Evolutionary conservation across 768 basidiomycete species (phyloP), one percentile per base, ranked within the genome.

Genomic region (Daedalea quercina): DNA sequence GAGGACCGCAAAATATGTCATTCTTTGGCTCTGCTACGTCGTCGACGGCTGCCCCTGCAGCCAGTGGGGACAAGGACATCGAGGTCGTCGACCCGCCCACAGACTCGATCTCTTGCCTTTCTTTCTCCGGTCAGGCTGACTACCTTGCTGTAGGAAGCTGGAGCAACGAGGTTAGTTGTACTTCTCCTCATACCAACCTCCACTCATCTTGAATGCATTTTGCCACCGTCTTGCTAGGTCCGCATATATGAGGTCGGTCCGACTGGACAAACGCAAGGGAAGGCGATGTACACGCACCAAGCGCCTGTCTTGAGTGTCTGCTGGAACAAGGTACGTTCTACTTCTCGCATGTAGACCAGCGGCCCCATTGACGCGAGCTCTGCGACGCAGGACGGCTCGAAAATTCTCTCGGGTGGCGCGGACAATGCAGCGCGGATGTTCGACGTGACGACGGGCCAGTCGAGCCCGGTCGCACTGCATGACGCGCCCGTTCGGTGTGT

Each of bases 391-490:
- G 89, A 93, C 52, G 94, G 94, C 19, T 86, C 81, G 62, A 92
- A 93, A 72, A 76, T 94, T 34, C 81, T 96, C 58, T 96, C 94
- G 12, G 91, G 87, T 3, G 94, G 95, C 45, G 90, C 90, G 8
- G 95, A 99, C 74, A 96, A 97, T 67, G 87, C 90, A 0, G 95
- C 82, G n/a, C 84, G 91, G 54, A 87, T 92, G 82, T 94, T 85
- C 68, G 95, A 98, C 67, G 76, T 94, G 40, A 76, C 80, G 19
- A 93, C 92, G 1, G 91, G 90, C 1, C 85, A 87, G 65, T 65
- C 84, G 1, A 76, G 78, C 2, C 92, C 94, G 65, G 85, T 96
- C 45, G 93, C 90, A 19, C 87, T 87, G 55, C 94, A 97, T 57
- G 93, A 96, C 66, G 90, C 85, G 44, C 90, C 90, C 11, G 82